Base-by-base conservation (phyloP, 164 flowering plant genomes). In the Warburgia ugandensis region DNA sequence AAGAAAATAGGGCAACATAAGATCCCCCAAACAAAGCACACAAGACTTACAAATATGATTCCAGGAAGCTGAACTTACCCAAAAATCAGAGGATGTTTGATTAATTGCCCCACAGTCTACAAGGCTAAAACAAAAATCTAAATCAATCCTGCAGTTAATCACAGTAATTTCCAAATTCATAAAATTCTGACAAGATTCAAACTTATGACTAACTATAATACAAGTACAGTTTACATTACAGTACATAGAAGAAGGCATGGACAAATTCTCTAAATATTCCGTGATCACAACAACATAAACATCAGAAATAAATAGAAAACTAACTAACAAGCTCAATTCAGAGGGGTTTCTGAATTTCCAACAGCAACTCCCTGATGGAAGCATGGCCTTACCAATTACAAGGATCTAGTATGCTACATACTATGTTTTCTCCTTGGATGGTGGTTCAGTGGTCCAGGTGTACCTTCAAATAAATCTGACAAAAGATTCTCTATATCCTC, bases 401-500 rank as follows among this genome's bases (percentile, higher is more conserved):
- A 22, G 55, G 33, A 41, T 30, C 39, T 17, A 43, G 26, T 38
- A 52, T 29, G 23, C 73, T 71, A 78, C 26, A 70, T 20, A 64
- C 74, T 70, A 14, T 53, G 19, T 58, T 73, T 83, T 70, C 83
- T 72, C 62, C 65, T 54, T 30, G 46, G 68, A 50, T 76, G 76
- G n/a, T n/a, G n/a, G 32, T 78, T 73, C 48, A 81, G 61, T 45
- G 80, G 72, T 52, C 58, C 51, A 54, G 89, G 80, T 0, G 68
- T 33, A 22, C 97, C 86, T 75, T 83, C 91, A 48, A 86, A 90
- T 42, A 90, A 68, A 67, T 88, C 95, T 61, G 60, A 64, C 36
- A 91, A 45, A 56, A 74, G 74, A 43, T 52, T 58, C 73, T 87
- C 98, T 44, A 91, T 57, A 66, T 91, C 98, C 27, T 87, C 96